Evolutionary conservation across 108 stramenopile genomes (phyloP), one percentile per base, ranked within the genome.

Genomic region (Chaetoceros muelleri): DNA sequence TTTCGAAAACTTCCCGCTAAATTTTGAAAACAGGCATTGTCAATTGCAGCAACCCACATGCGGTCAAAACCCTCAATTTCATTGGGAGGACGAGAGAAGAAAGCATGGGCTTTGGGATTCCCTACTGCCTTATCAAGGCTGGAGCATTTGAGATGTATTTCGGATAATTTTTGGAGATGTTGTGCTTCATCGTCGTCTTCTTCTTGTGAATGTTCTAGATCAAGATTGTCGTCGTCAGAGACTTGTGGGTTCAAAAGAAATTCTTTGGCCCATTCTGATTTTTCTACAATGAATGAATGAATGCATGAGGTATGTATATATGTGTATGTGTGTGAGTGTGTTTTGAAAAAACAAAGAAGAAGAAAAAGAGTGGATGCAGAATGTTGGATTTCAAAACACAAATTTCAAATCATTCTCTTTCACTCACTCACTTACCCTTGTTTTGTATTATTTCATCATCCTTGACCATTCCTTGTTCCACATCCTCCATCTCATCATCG

Each of bases 11-110:
- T 63, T 2, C 91, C 87, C 54, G 57, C 44, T 18, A 93, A 60
- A 30, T 76, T 84, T 28, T 66, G 67, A 26, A 83, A 71, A 55
- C 79, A 85, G 0, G 74, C 79, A 59, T 73, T 71, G 52, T 89
- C 87, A 52, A 93, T 72, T 2, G 91, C 87, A 23, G 70, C 45
- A 2, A 89, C 87, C 84, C 86, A 84, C 68, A 86, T 76, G 8
- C 57, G 56, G 59, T 88, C 82, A 67, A 65, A 93, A 52, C 91
- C 85, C 72, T 87, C 80, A 8, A 59, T 53, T 26, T 63, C 61
- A 69, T 86, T 71, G 0, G 87, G 84, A 2, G 59, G 29, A 16
- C 84, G 75, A 31, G 57, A 19, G 61, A 90, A 90, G 70, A 70
- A 90, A 2, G 67, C 75, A 22, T 71, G 61, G 0, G 84, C 84